Conservation (phyloP, 768 basidiomycete species). For the Pilatotrama ljubarskyi region DNA sequence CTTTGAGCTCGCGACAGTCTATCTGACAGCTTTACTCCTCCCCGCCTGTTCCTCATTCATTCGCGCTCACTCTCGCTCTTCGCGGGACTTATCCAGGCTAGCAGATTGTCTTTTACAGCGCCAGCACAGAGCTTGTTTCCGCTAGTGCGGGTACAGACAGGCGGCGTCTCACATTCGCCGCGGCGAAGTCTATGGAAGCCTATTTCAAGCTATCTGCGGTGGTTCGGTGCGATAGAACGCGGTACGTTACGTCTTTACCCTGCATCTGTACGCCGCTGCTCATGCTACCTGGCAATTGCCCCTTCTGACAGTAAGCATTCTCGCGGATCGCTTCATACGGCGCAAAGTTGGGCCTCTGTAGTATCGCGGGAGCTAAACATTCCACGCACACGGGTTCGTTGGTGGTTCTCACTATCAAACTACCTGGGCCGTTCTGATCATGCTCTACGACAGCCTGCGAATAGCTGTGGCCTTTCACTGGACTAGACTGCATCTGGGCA, state of each 20-base stretch:
- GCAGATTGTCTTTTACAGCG: neutral
- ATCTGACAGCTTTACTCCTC: slow-evolving; percentile 11
- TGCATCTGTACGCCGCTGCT: neutral
- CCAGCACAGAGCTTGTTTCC: neutral
- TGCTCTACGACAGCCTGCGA: neutral
- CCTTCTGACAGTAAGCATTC: neutral
- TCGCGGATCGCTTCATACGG: slow-evolving; percentile 10
- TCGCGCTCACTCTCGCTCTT: slow-evolving; percentile 4
- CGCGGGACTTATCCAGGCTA: slow-evolving; percentile 4
- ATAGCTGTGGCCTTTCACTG: neutral
- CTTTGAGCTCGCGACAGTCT: slow-evolving; percentile 11
- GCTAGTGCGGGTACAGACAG: slow-evolving; percentile 7
- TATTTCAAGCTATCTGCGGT: slow-evolving; percentile 12
- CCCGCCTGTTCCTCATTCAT: neutral
- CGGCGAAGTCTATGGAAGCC: slow-evolving; percentile 8
- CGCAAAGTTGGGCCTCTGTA: slow-evolving; percentile 7
- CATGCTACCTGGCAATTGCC: neutral
- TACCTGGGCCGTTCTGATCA: neutral
- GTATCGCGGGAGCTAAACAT: slow-evolving; percentile 17
- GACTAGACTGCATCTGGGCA: neutral
- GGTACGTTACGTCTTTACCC: slow-evolving; percentile 5
- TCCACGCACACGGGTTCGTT: neutral
- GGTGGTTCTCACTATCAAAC: neutral
- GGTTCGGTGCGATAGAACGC: neutral
- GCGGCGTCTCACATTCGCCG: slow-evolving; percentile 1